phyloP scores from a whole-genome alignment of 2,329 filamentous ascomycete genomes.

The Colletotrichum tofieldiae region DNA sequence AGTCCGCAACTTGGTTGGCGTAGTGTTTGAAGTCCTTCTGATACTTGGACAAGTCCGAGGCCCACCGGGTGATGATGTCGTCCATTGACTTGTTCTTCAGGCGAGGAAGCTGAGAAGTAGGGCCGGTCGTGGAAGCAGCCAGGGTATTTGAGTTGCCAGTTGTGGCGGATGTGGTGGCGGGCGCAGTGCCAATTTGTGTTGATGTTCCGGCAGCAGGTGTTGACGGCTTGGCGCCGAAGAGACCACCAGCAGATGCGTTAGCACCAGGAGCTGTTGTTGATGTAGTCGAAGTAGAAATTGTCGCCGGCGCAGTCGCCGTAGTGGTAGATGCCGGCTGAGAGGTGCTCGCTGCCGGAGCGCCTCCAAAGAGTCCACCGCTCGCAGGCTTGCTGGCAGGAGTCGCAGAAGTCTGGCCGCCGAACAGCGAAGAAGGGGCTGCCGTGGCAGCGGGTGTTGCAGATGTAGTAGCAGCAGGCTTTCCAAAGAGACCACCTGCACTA shows the following conservation, averaged over 20 bases:
- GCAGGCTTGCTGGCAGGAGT: conserved; percentile 53
- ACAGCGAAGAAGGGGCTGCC: conserved; percentile 50
- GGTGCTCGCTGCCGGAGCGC: conserved; percentile 49
- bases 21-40: conserved; percentile 97
- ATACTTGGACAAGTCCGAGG: conserved; percentile 93
- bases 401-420: conserved; percentile 53
- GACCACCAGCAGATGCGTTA: conserved; percentile 50
- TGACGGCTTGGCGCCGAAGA: conserved; percentile 55
- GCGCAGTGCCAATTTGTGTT: conserved; percentile 46
- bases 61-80: conserved; percentile 97
- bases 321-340: conserved; percentile 50
- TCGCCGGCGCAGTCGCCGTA: conserved; percentile 52
- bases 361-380: conserved; percentile 51
- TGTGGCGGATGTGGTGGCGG: conserved; percentile 26
- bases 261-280: conserved; percentile 49
- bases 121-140: conserved; percentile 84
- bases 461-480: conserved; percentile 48
- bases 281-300: conserved; percentile 49
- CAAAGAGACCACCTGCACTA: conserved; percentile 48
- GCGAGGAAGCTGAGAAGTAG: conserved; percentile 87
- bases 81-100: conserved; percentile 99
- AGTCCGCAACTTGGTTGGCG: conserved; percentile 87
- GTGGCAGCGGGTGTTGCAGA: conserved; percentile 50
- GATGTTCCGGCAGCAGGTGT: conserved; percentile 47
- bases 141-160: conserved; percentile 60